Evolutionary conservation across 441 rosid genomes (phyloP), one percentile per base, ranked within the genome.

Genomic region (Arabidopsis lyrata): DNA sequence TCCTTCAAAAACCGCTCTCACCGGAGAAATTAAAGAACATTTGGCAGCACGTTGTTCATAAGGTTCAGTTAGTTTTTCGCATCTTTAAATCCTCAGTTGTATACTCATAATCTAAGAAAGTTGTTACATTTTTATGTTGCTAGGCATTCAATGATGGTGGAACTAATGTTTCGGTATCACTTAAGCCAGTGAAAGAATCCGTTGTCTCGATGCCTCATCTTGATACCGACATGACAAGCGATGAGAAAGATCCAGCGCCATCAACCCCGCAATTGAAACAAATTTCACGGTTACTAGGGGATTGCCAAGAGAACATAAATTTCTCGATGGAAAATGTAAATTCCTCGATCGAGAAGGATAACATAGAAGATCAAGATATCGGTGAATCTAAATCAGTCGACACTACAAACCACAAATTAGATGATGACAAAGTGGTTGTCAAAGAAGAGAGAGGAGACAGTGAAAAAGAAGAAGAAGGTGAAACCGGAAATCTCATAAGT

Each of bases 31-130:
- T 95, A 68, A 84, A 86, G 82, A 87, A 95, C 66, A 83, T 95
- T 72, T 95, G 98, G 99, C 99, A 95, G 76, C 99, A 95, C 27
- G 97, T 95, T 66, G 94, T 91, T 77, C 98, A 93, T 68, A 93
- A 93, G 95, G 99, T 93, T 71, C 13, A 35, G 6, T 55, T 65
- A 55, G 64, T 61, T 36, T 66, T 22, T 52, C 1, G 24, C 55
- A 53, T 59, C 39, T 60, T 32, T 48, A 18, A 53, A 36, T 73
- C 10, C 8, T 66, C 0, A 5, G 68, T 32, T 24, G 5, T 24
- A 15, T 68, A 66, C 31, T 77, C 44, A 29, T 56, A 24, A 58
- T 47, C 72, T 14, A 38, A 63, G 42, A 31, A 55, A 32, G 18
- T 24, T 35, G 15, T 24, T 35, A 64, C 7, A 34, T 27, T 31